Base-by-base conservation (phyloP, 306 rosid species). In the Trichosanthes truncata region DNA sequence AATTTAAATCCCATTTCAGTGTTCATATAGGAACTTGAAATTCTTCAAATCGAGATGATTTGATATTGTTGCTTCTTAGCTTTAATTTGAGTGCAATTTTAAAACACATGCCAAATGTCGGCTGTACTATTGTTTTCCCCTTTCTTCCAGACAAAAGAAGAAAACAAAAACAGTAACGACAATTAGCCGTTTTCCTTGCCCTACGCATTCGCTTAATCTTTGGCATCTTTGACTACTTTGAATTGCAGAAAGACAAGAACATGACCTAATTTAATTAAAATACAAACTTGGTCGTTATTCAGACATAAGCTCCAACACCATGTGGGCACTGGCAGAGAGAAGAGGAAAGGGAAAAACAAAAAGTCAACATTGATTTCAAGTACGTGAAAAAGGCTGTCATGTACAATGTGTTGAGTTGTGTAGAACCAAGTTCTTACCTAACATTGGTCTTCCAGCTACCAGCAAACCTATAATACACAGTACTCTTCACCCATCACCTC, bases 121-220 rank as follows among this genome's bases (percentile, higher is more conserved):
- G 3, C 25, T 53, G 8, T 20, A 52, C 59, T 52, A 52, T 67
- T 67, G 35, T 41, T 43, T 41, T 53, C 12, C 76, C 23, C 81
- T 77, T 73, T 48, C 41, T 55, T 51, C 4, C n/a, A 79, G 75
- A 81, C 57, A 80, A 2, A 31, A 17, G 77, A 29, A 31, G 21
- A 9, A 78, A 66, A 59, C 3, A 67, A 3, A 26, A 20, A 20
- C 6, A 4, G 43, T 55, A 81, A 81, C 80, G 77, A 75, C 83
- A 74, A 81, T 66, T n/a, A 78, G 74, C 81, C 84, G 81, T 46
- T 73, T 5, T 55, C n/a, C 51, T 11, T 31, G 15, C 79, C 29
- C 76, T 35, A 7, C 23, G 46, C 49, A 81, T 67, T 59, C 69
- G 41, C 3, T 26, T 36, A 51, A 33, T 15, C 18, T 9, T 56